Percentiles rank a stretch among this genome's conserved stretches.
phyloP scores from a whole-genome alignment of 139 green algal species.

The Gonium pectorale region DNA sequence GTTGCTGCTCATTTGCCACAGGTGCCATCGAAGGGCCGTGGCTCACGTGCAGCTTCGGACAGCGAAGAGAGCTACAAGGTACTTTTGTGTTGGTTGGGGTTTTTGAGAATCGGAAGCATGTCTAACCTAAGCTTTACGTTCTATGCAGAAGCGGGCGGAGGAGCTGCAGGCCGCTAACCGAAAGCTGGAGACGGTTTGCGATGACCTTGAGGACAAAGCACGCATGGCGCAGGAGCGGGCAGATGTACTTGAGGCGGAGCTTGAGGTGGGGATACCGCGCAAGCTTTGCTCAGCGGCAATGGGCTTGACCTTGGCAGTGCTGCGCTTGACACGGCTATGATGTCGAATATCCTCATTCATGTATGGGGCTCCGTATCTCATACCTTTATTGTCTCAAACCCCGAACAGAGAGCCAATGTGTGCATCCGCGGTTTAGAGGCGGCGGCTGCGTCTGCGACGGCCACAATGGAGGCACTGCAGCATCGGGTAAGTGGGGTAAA shows the following conservation, averaged over 20 bases:
- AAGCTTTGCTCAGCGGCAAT: no score
- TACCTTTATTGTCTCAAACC: no score
- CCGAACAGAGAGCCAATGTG: conserved; percentile 11
- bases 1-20: background rate
- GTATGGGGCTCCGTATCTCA: no score
- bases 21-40: conserved; percentile 1
- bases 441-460: background rate
- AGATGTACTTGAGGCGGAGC: conserved; percentile 26
- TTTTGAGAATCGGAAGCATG: no score
- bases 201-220: conserved; percentile 46
- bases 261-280: conserved; percentile 17
- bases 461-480: background rate
- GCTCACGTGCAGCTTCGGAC: background rate
- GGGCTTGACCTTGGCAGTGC: no score
- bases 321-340: no score
- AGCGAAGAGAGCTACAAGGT: conserved; percentile 18
- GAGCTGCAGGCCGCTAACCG: conserved; percentile 49
- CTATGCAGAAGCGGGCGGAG: background rate
- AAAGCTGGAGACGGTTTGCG: conserved; percentile 49
- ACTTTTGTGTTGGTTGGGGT: no score
- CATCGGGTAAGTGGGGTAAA: conserved; percentile 19
- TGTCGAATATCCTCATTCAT: no score
- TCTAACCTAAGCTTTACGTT: no score
- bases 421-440: background rate
- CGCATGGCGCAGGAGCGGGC: conserved; percentile 7